Evolutionary conservation across 2,329 filamentous ascomycete species (phyloP).

Genomic region (Calonectria hawksworthii): DNA sequence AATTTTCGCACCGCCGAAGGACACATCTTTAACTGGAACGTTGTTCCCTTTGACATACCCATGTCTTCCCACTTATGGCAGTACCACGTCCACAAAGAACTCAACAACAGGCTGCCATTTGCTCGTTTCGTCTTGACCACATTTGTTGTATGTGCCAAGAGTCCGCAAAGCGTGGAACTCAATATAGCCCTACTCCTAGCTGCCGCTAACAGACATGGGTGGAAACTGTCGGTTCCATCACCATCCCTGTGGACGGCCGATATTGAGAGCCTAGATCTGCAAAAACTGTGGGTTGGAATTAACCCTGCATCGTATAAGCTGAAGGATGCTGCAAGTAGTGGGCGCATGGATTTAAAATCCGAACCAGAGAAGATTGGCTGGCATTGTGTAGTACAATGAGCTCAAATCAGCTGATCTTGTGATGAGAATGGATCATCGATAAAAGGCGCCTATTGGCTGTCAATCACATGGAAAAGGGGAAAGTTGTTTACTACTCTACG

Average conservation of each 20-base stretch:
- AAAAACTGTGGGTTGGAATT: not conserved
- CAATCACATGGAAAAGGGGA: no score
- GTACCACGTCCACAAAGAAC: not conserved
- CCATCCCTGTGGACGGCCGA: not conserved
- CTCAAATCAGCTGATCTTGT: no score
- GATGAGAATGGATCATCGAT: no score
- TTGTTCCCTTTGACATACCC: not conserved
- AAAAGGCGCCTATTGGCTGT: no score
- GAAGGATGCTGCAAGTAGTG: not conserved
- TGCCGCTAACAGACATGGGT: not conserved
- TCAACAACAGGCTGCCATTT: not conserved
- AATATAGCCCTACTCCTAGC: not conserved
- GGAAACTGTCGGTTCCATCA: not conserved
- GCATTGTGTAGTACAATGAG: not conserved
- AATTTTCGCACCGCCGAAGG: not conserved
- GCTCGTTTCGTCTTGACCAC: not conserved
- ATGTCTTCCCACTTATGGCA: not conserved
- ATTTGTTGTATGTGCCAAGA: not conserved
- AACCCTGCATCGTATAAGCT: not conserved
- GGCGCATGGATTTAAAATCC: no score
- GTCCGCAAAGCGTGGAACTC: not conserved
- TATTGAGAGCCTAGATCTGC: not conserved
- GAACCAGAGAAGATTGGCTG: not conserved
- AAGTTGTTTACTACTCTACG: no score
- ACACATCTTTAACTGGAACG: not conserved